phyloP scores from a whole-genome alignment of 345 rosid genomes.

The Chamaenerion angustifolium region DNA sequence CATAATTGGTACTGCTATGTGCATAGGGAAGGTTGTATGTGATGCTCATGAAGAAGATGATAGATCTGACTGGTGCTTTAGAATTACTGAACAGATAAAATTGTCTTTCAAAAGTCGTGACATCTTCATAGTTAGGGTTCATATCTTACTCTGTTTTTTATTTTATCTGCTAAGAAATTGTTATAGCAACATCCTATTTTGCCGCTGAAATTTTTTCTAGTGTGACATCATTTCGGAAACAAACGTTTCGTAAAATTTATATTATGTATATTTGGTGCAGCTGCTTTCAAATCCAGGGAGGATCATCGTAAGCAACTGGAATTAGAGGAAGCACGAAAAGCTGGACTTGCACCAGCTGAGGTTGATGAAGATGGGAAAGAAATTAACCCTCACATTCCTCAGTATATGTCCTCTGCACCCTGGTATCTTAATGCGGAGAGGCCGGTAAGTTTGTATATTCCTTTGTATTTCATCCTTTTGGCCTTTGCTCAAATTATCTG shows the following conservation, averaged over 20 bases:
- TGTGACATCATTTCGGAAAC: no score
- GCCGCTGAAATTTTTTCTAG: no score
- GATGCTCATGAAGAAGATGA: no score
- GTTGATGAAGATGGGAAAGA: constrained; percentile 59
- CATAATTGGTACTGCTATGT: no score
- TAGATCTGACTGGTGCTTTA: no score
- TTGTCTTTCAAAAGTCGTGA: no score
- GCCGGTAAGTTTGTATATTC: constrained; percentile 30
- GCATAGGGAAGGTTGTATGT: no score
- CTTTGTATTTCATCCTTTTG: background rate
- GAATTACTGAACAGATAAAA: no score
- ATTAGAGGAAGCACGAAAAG: constrained; percentile 60
- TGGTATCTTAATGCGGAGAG: constrained; percentile 57
- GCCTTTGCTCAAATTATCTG: background rate
- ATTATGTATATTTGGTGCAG: constrained; percentile 14
- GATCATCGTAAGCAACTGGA: constrained; percentile 53
- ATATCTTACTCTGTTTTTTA: no score
- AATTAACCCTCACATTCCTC: constrained; percentile 56
- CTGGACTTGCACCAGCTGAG: constrained; percentile 67
- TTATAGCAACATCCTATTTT: no score
- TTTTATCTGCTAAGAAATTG: no score
- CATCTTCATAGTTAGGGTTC: no score
- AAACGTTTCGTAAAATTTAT: background rate
- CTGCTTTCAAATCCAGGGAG: constrained; percentile 52
- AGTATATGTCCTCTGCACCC: constrained; percentile 51